phyloP scores from a whole-genome alignment of 192 early-diverging fungal genomes.

The Oehlia diaphana region DNA sequence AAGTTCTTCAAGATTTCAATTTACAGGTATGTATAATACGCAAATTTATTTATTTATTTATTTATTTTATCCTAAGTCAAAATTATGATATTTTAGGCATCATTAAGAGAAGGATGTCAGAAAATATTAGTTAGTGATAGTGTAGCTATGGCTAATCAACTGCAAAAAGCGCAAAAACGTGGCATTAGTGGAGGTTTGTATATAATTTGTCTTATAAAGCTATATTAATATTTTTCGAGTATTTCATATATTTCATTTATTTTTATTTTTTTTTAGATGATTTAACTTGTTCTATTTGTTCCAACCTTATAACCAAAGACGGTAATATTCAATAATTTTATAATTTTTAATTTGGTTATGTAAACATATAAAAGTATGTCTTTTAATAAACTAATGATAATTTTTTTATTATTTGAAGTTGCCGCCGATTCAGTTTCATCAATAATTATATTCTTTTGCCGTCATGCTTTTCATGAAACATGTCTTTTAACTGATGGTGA shows the following conservation, averaged over 20 bases:
- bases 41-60: not conserved
- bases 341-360: not conserved
- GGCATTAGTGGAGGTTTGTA: slow-evolving; percentile 57
- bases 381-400: not conserved
- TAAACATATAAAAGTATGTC: slow-evolving; percentile 19
- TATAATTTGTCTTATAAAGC: not conserved
- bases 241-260: not conserved
- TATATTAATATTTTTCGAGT: not conserved
- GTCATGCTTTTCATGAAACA: slow-evolving; percentile 82
- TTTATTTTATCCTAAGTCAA: not conserved
- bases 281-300: slow-evolving; percentile 48
- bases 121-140: slow-evolving; percentile 90
- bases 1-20: slow-evolving; percentile 89
- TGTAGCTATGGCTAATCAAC: slow-evolving; percentile 70
- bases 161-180: slow-evolving; percentile 67
- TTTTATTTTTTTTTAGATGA: slow-evolving; percentile 35
- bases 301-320: slow-evolving; percentile 45
- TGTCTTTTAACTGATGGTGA: slow-evolving; percentile 70
- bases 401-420: slow-evolving; percentile 22
- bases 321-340: not conserved
- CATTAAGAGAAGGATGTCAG: slow-evolving; percentile 86
- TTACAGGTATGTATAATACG: slow-evolving; percentile 61
- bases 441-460: slow-evolving; percentile 87
- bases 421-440: slow-evolving; percentile 29
- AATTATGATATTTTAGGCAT: slow-evolving; percentile 51